Evolutionary conservation across 1,139 yeast genomes (phyloP).

Genomic region (Zygoascus sp.): DNA sequence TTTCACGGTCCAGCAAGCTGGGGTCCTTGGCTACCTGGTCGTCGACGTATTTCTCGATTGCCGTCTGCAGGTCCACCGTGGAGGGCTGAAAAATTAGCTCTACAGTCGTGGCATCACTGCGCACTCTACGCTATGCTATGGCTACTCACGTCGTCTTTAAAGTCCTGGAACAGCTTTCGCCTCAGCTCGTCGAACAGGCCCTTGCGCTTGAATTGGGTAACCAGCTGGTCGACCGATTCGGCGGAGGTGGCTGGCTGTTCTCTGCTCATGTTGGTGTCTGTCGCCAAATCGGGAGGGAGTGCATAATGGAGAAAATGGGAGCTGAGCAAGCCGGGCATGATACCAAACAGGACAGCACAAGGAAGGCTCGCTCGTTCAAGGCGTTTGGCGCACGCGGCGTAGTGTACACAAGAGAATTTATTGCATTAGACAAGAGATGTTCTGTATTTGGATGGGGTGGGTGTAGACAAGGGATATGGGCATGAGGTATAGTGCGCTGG

Average conservation of each 20-base stretch:
- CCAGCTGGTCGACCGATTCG: constrained; percentile 15
- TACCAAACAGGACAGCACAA: no score
- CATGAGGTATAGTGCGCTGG: no score
- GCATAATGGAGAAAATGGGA: no score
- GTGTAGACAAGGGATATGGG: no score
- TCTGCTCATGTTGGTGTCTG: neutral
- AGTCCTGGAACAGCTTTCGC: constrained; percentile 26
- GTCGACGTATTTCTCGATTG: constrained; percentile 29
- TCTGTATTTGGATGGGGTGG: no score
- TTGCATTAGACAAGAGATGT: no score
- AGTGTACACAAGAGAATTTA: no score
- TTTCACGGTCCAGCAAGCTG: constrained; percentile 25
- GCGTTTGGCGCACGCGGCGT: no score
- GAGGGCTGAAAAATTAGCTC: constrained; percentile 20
- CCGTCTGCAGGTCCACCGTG: constrained; percentile 21
- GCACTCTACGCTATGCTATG: neutral
- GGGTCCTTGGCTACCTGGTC: constrained; percentile 28
- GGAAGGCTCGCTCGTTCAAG: no score
- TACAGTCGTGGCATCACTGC: neutral
- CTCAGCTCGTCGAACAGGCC: constrained; percentile 33
- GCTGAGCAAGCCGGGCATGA: no score
- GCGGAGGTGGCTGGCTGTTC: neutral
- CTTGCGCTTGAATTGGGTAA: constrained; percentile 29
- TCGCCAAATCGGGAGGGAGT: neutral
- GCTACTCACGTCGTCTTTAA: constrained; percentile 29